Conservation (phyloP, 2,329 filamentous ascomycete species). For the Truncatella angustata region DNA sequence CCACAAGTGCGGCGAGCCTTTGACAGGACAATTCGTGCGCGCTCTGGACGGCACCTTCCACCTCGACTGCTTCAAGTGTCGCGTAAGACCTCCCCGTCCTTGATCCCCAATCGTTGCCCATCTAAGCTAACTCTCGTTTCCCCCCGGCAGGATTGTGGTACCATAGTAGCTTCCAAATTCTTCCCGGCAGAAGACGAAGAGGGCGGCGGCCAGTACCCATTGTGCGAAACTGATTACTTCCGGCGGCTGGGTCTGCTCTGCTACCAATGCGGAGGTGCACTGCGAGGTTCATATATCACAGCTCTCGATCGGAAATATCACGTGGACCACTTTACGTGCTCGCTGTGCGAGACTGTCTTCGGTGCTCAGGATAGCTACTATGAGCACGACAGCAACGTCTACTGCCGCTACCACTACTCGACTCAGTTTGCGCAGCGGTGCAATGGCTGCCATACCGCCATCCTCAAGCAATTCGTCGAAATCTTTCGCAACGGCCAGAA, state of each 20-base stretch:
- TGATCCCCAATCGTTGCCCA: slow-evolving; percentile 9
- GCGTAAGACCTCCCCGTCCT: slow-evolving; percentile 57
- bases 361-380: slow-evolving; percentile 98
- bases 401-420: slow-evolving; percentile 98
- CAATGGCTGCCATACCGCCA: slow-evolving; percentile 94
- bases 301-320: slow-evolving; percentile 97
- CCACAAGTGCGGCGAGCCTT: slow-evolving; percentile 82
- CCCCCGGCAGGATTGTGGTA: slow-evolving; percentile 76
- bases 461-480: slow-evolving; percentile 98
- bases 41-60: slow-evolving; percentile 93
- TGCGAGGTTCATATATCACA: slow-evolving; percentile 96
- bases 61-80: slow-evolving; percentile 95
- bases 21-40: slow-evolving; percentile 95
- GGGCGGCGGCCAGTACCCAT: slow-evolving; percentile 81
- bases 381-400: slow-evolving; percentile 93
- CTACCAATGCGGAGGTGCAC: slow-evolving; percentile 85
- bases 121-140: slow-evolving; percentile 17
- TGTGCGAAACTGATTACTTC: slow-evolving; percentile 98
- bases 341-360: slow-evolving; percentile 94
- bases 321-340: slow-evolving; percentile 98
- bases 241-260: slow-evolving; percentile 87
- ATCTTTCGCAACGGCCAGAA: slow-evolving; percentile 98
- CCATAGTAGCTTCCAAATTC: slow-evolving; percentile 98
- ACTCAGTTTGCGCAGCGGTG: slow-evolving; percentile 95
- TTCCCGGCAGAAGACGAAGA: slow-evolving; percentile 93